Base-by-base conservation (phyloP, 305 asterid species). In the Fraxinus velutina region DNA sequence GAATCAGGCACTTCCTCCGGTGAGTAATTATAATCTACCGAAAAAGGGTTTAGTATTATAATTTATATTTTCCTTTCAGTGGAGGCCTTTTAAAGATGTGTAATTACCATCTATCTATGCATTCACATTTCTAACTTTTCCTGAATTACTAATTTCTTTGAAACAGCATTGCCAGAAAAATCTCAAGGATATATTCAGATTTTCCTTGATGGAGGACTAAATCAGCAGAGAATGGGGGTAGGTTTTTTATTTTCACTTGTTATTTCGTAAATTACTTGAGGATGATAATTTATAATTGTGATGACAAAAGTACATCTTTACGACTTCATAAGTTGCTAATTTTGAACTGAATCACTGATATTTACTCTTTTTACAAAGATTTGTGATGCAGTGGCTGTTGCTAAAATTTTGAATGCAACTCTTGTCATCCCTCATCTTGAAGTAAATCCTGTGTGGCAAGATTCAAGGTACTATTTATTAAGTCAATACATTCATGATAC, bases 191-290 rank as follows among this genome's bases (percentile, higher is more conserved):
- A 94, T 82, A 80, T 96, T 75, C 99, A 96, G 84, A 94, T 96
- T 83, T 96, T 96, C 86, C 97, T 96, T 72, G 99, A 96, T 81
- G 99, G 99, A 50, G 99, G 99, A 79, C 87, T 96, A 83, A 96
- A 96, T 88, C 99, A 96, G 87, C 99, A 96, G 85, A 88, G 98
- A 81, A 94, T 94, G 98, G 99, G 99, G 85, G 99, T 96, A 89
- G 62, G 94, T 84, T 30, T 21, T 74, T 84, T 19, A 71, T 71
- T 5, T 1, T 71, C 44, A 15, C 19, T 33, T n/a, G 24, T 71
- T 4, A 71, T 13, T 71, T 70, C 6, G 1, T 29, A 30, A 27
- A 30, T 68, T 68, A 68, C 19, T 12, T 30, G 37, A 27, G 39
- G 74, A 27, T 68, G 39, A 68, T 13, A 10, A 10, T 68, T 55